A percentile compares a stretch with the other conserved stretches of the same genome.
Conservation (phyloP, 129 eudicot genomes). For the Tagetes patula region DNA sequence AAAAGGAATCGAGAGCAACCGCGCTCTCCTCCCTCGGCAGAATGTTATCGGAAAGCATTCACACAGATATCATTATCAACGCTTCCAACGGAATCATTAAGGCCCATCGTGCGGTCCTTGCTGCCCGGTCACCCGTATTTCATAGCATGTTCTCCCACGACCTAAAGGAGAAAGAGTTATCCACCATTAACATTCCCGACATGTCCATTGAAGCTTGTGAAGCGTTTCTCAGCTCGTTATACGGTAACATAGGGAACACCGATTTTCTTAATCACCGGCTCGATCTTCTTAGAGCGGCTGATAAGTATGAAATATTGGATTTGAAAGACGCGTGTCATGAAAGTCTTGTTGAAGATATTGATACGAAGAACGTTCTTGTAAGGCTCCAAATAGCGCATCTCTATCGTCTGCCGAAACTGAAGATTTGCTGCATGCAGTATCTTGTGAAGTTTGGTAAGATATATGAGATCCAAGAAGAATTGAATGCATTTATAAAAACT, state of each 20-base stretch:
- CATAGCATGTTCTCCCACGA: conserved; percentile 78
- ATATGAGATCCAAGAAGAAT: conserved; percentile 68
- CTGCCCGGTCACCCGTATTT: conserved; percentile 73
- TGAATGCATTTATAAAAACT: conserved; percentile 47
- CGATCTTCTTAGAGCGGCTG: conserved; percentile 77
- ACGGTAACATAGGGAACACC: conserved; percentile 47
- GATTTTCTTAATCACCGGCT: conserved; percentile 62
- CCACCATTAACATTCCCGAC: conserved; percentile 64
- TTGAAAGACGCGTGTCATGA: conserved; percentile 78
- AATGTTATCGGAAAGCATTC: conserved; percentile 73
- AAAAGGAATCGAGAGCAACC: conserved; percentile 44
- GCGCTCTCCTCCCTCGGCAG: conserved; percentile 58
- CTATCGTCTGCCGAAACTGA: conserved; percentile 56
- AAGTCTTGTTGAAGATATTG: conserved; percentile 73
- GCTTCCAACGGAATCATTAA: conserved; percentile 58
- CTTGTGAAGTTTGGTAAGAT: conserved; percentile 83
- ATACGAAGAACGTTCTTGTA: conserved; percentile 64
- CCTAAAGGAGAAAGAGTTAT: conserved; percentile 65
- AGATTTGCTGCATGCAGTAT: conserved; percentile 65
- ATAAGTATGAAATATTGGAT: conserved; percentile 69
- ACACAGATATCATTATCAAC: conserved; percentile 63
- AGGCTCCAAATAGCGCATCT: conserved; percentile 68
- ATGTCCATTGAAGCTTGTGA: conserved; percentile 71
- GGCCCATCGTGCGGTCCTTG: conserved; percentile 83
- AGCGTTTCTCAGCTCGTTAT: conserved; percentile 60